Evolutionary conservation across 371 early-diverging fungal genomes (phyloP).

Genomic region (Coemansia sp.): DNA sequence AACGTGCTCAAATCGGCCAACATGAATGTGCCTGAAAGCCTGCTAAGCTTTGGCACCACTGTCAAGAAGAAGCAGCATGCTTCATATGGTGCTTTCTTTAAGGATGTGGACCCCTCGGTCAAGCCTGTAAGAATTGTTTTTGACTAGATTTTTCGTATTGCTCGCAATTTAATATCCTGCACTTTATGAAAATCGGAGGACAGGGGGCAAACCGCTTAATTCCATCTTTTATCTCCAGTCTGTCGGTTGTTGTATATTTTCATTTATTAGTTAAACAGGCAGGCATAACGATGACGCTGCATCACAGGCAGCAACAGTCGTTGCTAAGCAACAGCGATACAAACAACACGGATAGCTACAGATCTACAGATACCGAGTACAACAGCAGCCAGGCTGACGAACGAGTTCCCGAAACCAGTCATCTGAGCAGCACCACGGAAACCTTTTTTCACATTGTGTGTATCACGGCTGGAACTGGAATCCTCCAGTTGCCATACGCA

Average conservation of each 20-base stretch:
- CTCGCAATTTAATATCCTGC: conserved; percentile 7
- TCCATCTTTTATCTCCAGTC: neutral
- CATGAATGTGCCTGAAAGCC: conserved; percentile 80
- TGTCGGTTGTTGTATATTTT: neutral
- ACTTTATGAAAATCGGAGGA: neutral
- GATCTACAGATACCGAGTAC: conserved; percentile 8
- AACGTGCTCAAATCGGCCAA: conserved; percentile 89
- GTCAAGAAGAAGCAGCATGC: conserved; percentile 96
- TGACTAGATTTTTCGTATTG: conserved; percentile 48
- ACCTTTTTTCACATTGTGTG: conserved; percentile 56
- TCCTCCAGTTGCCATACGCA: conserved; percentile 79
- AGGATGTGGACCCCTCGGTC: conserved; percentile 77
- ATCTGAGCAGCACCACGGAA: conserved; percentile 28
- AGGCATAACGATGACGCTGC: neutral
- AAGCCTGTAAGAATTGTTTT: conserved; percentile 92
- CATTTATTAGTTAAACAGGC: neutral
- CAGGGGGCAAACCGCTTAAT: neutral
- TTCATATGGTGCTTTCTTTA: conserved; percentile 93
- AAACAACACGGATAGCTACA: neutral
- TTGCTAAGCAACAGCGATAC: conserved; percentile 4
- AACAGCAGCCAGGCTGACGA: neutral
- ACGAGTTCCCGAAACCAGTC: neutral
- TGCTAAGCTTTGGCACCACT: conserved; percentile 90
- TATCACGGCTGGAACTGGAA: conserved; percentile 83
- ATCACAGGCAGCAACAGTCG: conserved; percentile 5